Evolutionary conservation across 805 yeast genomes (phyloP).

Genomic region (Blastobotrys mokoenaii): DNA sequence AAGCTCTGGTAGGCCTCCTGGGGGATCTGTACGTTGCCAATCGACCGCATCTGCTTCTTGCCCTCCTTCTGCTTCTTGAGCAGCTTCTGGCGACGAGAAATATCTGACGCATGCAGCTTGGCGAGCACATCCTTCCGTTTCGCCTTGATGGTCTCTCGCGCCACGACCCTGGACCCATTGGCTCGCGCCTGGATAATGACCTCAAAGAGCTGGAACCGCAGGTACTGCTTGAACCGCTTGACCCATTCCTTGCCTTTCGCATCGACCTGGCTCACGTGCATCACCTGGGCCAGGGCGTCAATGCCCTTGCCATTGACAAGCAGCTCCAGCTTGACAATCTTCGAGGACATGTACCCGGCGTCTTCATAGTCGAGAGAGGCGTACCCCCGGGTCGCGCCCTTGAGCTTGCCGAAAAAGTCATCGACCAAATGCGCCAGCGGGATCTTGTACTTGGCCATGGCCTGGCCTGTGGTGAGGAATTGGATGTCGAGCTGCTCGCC

Average conservation of each 20-base stretch:
- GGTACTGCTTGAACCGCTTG: conserved; percentile 65
- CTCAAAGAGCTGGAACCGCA: conserved; percentile 79
- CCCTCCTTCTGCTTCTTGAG: conserved; percentile 89
- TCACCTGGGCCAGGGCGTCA: conserved; percentile 85
- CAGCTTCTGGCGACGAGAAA: conserved; percentile 80
- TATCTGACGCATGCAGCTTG: conserved; percentile 86
- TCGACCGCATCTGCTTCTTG: conserved; percentile 70
- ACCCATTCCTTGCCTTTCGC: conserved; percentile 76
- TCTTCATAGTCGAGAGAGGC: conserved; percentile 95
- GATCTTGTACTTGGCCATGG: conserved; percentile 64
- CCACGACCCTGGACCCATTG: conserved; percentile 59
- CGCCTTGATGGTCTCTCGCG: conserved; percentile 91
- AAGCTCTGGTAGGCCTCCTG: conserved; percentile 88
- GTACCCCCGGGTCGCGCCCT: conserved; percentile 84
- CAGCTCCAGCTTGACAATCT: conserved; percentile 79
- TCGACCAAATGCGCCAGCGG: conserved; percentile 90
- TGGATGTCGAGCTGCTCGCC: conserved; percentile 77
- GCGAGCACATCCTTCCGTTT: conserved; percentile 92
- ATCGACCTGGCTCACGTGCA: conserved; percentile 75
- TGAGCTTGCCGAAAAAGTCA: conserved; percentile 89
- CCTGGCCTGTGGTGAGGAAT: conserved; percentile 73
- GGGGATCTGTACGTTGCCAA: conserved; percentile 70
- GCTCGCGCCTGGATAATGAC: conserved; percentile 89
- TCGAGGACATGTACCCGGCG: conserved; percentile 72
- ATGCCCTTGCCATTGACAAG: conserved; percentile 82